These are phyloP conservation scores for Pleomassaria siparia DNA, from an alignment of 2,329 filamentous ascomycete genomes.

Conservation along the genomic window DNA sequence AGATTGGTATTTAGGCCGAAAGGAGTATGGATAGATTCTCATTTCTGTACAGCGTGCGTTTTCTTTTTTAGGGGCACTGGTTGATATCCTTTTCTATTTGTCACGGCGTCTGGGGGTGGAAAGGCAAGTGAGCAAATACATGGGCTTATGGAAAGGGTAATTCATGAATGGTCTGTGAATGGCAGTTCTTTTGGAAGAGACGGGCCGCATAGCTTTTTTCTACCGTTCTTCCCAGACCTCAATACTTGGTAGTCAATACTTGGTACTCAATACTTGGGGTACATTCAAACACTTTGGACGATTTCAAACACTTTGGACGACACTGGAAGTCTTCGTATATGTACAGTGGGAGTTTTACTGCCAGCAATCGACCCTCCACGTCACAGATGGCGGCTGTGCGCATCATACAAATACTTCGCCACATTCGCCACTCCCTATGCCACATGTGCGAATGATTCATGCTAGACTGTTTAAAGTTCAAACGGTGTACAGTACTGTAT, in stretches of 20 bases:
- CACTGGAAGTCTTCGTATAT: too few relatives aligned
- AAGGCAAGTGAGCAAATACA: slow-evolving; percentile 6
- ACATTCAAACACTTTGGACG: too few relatives aligned
- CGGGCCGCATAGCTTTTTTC: background rate
- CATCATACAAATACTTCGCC: background rate
- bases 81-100: background rate
- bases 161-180: background rate
- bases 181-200: background rate
- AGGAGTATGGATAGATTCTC: background rate
- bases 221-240: background rate
- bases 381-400: background rate
- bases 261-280: background rate
- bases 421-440: background rate
- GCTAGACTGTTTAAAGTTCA: too few relatives aligned
- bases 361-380: background rate
- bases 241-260: background rate
- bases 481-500: too few relatives aligned
- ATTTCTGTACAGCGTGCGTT: background rate
- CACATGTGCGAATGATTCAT: background rate
- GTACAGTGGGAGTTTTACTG: background rate
- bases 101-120: background rate
- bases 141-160: slow-evolving; percentile 5
- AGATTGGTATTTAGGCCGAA: slow-evolving; percentile 29
- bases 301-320: too few relatives aligned
- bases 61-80: background rate